Evolutionary conservation across 305 asterid genomes (phyloP), one percentile per base, ranked within the genome.

Genomic region (Fraxinus velutina): DNA sequence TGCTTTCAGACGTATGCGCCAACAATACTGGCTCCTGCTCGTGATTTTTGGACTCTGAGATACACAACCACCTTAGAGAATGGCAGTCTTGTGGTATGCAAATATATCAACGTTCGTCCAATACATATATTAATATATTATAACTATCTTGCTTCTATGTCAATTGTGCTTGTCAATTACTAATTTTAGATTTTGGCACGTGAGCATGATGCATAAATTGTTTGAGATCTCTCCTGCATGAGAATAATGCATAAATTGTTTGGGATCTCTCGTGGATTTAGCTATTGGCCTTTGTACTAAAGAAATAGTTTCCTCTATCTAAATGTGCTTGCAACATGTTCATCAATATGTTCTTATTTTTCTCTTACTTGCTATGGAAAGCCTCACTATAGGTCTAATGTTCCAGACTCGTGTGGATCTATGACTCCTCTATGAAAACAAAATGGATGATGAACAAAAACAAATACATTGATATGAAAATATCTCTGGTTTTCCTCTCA

Each of bases 41-140:
- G 98, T 78, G 99, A 95, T 88, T 93, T 95, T 84, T 95, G 99
- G 99, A 92, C 98, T 17, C 87, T 95, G 83, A 92, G 99, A 91
- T 95, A 95, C 90, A 95, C 99, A 44, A 90, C 97, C 29, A 88
- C 94, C 57, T 85, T 95, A 81, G 96, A 90, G 78, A 92, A 91
- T 78, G 99, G 97, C 80, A 95, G 97, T 86, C 86, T 95, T 39
- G 99, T 95, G 92, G 98, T 95, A 95, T 81, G 92, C 72, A 27
- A 79, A 34, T 84, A 72, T 50, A 75, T 62, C 44, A 19, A 60
- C 5, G 15, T 86, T 50, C 15, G 9, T 66, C 12, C 17, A 2
- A 42, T 77, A 27, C 17, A 2, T 32, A 29, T 64, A 64, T 37
- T 60, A 6, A 2, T 32, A 29, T 64, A 64, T 37, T 60, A 6